Conservation (phyloP, 768 basidiomycete genomes). For the Tylopilus intermedius region DNA sequence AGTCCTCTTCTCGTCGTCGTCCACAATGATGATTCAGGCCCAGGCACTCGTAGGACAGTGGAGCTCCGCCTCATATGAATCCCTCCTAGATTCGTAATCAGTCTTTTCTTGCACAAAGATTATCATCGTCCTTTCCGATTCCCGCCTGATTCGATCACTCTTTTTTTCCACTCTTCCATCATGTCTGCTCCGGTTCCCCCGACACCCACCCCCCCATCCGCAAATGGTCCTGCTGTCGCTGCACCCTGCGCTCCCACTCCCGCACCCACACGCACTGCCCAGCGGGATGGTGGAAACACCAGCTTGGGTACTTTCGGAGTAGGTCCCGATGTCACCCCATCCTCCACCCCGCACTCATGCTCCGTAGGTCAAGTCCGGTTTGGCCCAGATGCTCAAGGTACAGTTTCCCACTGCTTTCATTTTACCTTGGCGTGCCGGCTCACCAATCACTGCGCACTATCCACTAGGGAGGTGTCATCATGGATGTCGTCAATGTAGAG, state of each 20-base stretch:
- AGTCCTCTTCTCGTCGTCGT: too few species aligned
- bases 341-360: background rate
- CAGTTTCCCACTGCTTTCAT: slow-evolving; percentile 4
- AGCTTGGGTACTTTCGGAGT: slow-evolving; percentile 73
- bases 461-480: slow-evolving; percentile 76
- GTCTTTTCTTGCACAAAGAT: background rate
- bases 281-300: slow-evolving; percentile 48
- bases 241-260: background rate
- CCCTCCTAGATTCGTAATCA: background rate
- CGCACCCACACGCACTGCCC: slow-evolving; percentile 51
- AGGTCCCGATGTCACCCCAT: slow-evolving; percentile 14
- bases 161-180: background rate
- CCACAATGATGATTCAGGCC: background rate
- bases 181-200: slow-evolving; percentile 17
- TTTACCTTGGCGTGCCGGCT: background rate
- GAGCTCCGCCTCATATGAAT: background rate
- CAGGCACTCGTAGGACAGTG: background rate
- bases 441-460: background rate
- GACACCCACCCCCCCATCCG: background rate
- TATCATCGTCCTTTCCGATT: too few species aligned
- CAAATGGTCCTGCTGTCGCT: slow-evolving; percentile 7
- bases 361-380: slow-evolving; percentile 79
- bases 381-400: slow-evolving; percentile 97
- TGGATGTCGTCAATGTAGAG: slow-evolving; percentile 89
- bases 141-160: background rate